Conservation (phyloP, 306 rosid genomes). For the Cucurbita argyrosperma region DNA sequence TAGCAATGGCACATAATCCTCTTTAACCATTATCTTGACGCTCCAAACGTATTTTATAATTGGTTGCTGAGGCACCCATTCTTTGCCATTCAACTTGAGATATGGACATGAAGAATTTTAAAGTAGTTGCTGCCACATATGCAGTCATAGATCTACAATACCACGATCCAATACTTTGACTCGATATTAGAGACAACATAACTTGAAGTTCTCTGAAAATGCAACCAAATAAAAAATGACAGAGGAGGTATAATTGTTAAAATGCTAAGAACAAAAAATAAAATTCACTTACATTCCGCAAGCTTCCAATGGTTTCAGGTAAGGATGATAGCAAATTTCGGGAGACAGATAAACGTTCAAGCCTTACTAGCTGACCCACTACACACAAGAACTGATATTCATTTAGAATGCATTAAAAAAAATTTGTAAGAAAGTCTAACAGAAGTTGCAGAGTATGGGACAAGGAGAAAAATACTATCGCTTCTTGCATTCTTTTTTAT, state of each 20-base stretch:
- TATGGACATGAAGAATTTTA: not conserved
- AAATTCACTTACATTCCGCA: constrained; percentile 64
- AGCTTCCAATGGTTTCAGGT: constrained; percentile 89
- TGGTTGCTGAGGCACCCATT: not conserved
- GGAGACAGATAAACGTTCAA: constrained; percentile 70
- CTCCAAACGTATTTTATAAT: not conserved
- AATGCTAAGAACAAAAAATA: not conserved
- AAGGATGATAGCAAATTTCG: constrained; percentile 42
- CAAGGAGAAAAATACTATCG: not conserved
- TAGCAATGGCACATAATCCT: not conserved
- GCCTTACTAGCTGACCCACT: constrained; percentile 96
- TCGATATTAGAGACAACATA: not conserved
- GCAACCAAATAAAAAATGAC: not conserved
- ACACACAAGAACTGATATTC: constrained; percentile 14
- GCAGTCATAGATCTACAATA: not conserved
- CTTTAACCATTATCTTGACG: not conserved
- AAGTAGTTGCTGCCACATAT: not conserved
- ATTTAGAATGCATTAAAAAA: constrained; percentile 1
- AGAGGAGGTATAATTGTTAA: not conserved
- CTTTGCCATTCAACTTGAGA: not conserved
- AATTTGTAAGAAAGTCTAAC: not conserved
- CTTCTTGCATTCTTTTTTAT: constrained; percentile 7
- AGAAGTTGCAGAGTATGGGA: not conserved
- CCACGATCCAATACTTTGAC: not conserved
- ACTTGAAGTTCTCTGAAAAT: not conserved